Evolutionary conservation across 2,329 filamentous ascomycete genomes (phyloP).

Genomic region (Clarireedia sp.): DNA sequence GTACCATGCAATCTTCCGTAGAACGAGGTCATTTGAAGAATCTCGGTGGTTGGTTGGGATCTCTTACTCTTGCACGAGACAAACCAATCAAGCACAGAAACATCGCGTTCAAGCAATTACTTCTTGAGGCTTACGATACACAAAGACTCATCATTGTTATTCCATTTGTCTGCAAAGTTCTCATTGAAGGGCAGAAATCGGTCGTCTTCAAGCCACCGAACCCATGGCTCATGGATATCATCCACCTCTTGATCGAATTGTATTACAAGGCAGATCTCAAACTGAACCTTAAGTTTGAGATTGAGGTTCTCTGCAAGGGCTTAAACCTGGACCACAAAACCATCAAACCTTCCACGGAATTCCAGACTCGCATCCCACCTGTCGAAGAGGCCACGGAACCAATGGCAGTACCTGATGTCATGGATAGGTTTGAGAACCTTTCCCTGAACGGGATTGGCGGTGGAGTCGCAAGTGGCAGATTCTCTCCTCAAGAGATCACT

Average conservation of each 20-base stretch:
- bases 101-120: slow-evolving; percentile 91
- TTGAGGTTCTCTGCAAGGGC: slow-evolving; percentile 93
- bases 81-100: slow-evolving; percentile 95
- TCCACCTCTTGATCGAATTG: slow-evolving; percentile 82
- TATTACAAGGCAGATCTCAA: slow-evolving; percentile 92
- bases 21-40: slow-evolving; percentile 90
- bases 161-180: slow-evolving; percentile 94
- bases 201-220: slow-evolving; percentile 91
- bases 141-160: slow-evolving; percentile 88
- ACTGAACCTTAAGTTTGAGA: slow-evolving; percentile 96
- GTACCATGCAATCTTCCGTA: slow-evolving; percentile 72
- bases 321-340: slow-evolving; percentile 86
- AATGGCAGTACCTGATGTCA: slow-evolving; percentile 48
- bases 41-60: slow-evolving; percentile 86
- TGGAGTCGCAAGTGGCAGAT: slow-evolving; percentile 58
- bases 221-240: slow-evolving; percentile 95
- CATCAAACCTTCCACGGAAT: slow-evolving; percentile 79
- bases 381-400: slow-evolving; percentile 53
- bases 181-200: slow-evolving; percentile 76
- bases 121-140: slow-evolving; percentile 89
- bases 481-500: slow-evolving; percentile 71
- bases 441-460: slow-evolving; percentile 67
- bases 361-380: slow-evolving; percentile 62
- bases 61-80: slow-evolving; percentile 84
- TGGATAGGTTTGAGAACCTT: slow-evolving; percentile 79